phyloP scores from a whole-genome alignment of 2,329 filamentous ascomycete species.

The Sporothrix brunneoviolacea region DNA sequence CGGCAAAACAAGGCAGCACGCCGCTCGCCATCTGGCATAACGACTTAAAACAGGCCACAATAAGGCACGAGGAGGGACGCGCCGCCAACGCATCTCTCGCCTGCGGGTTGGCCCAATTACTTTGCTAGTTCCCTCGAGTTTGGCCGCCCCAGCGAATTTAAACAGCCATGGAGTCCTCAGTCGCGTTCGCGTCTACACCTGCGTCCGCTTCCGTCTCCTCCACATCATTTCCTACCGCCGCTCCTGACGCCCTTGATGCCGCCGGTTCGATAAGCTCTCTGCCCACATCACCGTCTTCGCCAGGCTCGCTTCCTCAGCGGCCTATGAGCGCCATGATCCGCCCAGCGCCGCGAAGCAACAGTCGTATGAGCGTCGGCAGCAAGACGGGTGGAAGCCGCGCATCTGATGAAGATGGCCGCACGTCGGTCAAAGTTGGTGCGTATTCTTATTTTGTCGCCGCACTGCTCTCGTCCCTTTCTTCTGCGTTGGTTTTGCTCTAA shows the following conservation, averaged over 20 bases:
- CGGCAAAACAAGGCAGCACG: slow-evolving; percentile 1
- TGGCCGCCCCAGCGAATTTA: background rate
- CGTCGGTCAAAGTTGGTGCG: slow-evolving; percentile 93
- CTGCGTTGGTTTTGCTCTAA: background rate
- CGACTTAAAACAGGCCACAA: background rate
- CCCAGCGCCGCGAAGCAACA: slow-evolving; percentile 65
- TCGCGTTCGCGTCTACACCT: background rate
- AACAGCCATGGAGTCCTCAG: slow-evolving; percentile 13
- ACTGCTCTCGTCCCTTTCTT: background rate
- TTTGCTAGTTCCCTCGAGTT: background rate
- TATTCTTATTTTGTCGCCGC: slow-evolving; percentile 25
- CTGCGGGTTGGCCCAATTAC: slow-evolving; percentile 10
- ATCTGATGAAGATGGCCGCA: slow-evolving; percentile 84
- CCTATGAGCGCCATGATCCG: slow-evolving; percentile 78
- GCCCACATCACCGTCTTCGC: slow-evolving; percentile 49
- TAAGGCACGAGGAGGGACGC: slow-evolving; percentile 9
- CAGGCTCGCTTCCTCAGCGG: slow-evolving; percentile 56
- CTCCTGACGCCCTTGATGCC: background rate
- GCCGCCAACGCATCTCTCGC: slow-evolving; percentile 15
- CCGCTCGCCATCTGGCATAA: background rate
- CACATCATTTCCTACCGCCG: slow-evolving; percentile 2
- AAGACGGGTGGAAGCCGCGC: slow-evolving; percentile 71
- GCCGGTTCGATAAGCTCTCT: background rate
- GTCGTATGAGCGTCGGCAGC: slow-evolving; percentile 78
- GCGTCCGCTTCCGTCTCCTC: slow-evolving; percentile 1